Evolutionary conservation across 1,139 yeast genomes (phyloP), one percentile per base, ranked within the genome.

Genomic region (Zygoascus hellenicus): DNA sequence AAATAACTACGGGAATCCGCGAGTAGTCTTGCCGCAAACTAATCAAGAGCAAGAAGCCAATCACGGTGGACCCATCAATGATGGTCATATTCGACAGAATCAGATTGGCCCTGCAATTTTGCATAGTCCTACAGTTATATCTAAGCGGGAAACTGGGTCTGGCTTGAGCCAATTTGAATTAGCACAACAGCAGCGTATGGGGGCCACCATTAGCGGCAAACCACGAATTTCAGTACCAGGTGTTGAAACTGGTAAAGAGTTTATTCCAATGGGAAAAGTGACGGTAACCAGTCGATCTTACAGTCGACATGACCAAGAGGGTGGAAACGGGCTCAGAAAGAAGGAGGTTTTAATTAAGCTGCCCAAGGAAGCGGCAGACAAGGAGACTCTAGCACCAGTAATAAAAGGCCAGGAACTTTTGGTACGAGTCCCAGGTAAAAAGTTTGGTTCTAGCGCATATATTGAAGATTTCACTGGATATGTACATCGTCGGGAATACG

Each of bases 401-500:
- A 31, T 31, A 31, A 31, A 31, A n/a, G 15, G 34, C 9, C 13
- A 14, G 9, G 34, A n/a, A n/a, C 34, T 31, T 31, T 4, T 9
- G 7, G 13, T 16, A 16, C 16, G 14, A 19, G 13, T 22, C 7
- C 28, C 46, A 4, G 32, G 28, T 13, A 34, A 19, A 30, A 47
- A 45, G 30, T 51, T 53, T 38, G 41, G 51, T 13, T 48, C 50
- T 9, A 39, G 51, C 14, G 43, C 56, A 17, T 50, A 47, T 38
- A 50, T 43, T 34, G 42, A 39, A 43, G 56, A 53, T 37, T 35
- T 45, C 10, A 40, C 39, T 11, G 54, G 53, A n/a, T 53, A 50
- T 33, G 33, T 45, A 35, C 54, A 53, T 45, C 47, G 54, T 19
- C 50, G 54, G 19, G 56, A 53, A 34, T 51, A 51, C 38, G 54